Evolutionary conservation across 805 yeast genomes (phyloP).

Genomic region (Lipomyces spencermartinsiae): DNA sequence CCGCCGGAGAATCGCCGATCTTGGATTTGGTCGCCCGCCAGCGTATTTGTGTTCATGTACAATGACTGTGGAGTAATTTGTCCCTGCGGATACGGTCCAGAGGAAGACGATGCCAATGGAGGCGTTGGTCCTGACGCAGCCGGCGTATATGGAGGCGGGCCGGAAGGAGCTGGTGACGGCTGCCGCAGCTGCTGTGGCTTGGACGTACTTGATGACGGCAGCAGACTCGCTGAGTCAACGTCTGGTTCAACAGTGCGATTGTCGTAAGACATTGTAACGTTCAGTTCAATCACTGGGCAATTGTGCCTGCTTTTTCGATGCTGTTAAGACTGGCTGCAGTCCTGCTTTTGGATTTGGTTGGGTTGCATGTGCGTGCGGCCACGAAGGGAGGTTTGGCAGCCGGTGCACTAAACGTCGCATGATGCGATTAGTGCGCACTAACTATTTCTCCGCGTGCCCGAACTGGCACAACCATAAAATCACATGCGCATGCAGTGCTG

Average conservation of each 20-base stretch:
- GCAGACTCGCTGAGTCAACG: constrained; percentile 12
- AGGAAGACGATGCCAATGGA: constrained; percentile 20
- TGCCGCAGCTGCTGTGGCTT: not conserved
- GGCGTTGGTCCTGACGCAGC: constrained; percentile 11
- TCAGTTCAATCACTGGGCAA: not conserved
- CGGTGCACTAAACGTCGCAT: constrained; percentile 1
- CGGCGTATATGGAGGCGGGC: constrained; percentile 21
- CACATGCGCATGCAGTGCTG: not conserved
- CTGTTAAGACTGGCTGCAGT: not conserved
- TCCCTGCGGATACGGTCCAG: constrained; percentile 15
- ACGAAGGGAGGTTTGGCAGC: not conserved
- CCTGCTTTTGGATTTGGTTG: not conserved
- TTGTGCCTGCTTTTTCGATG: not conserved
- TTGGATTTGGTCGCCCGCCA: constrained; percentile 47
- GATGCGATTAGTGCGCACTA: not conserved
- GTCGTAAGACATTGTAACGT: constrained; percentile 21
- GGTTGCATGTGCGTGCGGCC: not conserved
- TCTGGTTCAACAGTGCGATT: constrained; percentile 29
- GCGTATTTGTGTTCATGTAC: constrained; percentile 17
- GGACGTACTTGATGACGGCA: constrained; percentile 6
- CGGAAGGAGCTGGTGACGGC: constrained; percentile 2
- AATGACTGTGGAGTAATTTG: not conserved
- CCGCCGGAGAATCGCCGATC: constrained; percentile 66
- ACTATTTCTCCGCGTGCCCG: not conserved
- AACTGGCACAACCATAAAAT: not conserved